These are phyloP conservation scores for Ramaria rubella DNA, from an alignment of 768 basidiomycete genomes.

Conservation along the genomic window DNA sequence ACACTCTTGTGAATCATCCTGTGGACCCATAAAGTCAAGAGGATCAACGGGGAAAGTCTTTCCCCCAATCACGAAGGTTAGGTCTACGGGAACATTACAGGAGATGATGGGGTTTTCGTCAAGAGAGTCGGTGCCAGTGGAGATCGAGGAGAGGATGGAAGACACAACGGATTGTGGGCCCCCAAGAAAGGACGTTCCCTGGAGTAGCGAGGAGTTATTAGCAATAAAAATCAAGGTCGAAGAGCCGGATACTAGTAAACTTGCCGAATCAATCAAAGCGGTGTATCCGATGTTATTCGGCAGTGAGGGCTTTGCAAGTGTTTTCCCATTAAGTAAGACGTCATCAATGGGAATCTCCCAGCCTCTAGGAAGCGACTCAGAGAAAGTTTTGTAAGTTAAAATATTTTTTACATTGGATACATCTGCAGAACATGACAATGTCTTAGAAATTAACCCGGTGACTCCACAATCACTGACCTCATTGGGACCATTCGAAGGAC, in stretches of 20 bases:
- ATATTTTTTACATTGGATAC: background rate
- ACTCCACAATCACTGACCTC: background rate
- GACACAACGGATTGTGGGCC: conserved; percentile 57
- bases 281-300: conserved; percentile 40
- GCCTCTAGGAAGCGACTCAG: conserved; percentile 43
- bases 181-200: conserved; percentile 71
- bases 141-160: conserved; percentile 37
- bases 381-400: background rate
- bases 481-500: conserved; percentile 36
- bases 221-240: no score
- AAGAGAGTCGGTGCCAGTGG: conserved; percentile 17
- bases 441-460: background rate
- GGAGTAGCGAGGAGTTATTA: no score
- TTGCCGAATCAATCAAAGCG: conserved; percentile 60
- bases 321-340: conserved; percentile 61
- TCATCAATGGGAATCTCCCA: conserved; percentile 73
- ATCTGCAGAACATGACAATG: background rate
- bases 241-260: background rate
- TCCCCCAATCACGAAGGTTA: conserved; percentile 65
- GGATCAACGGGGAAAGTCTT: conserved; percentile 67
- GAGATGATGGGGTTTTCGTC: conserved; percentile 30
- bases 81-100: conserved; percentile 55
- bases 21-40: conserved; percentile 51
- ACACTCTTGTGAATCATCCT: conserved; percentile 27
- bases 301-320: conserved; percentile 38